Base-by-base conservation (phyloP, 2,329 filamentous ascomycete genomes). In the Microdochium nivale region DNA sequence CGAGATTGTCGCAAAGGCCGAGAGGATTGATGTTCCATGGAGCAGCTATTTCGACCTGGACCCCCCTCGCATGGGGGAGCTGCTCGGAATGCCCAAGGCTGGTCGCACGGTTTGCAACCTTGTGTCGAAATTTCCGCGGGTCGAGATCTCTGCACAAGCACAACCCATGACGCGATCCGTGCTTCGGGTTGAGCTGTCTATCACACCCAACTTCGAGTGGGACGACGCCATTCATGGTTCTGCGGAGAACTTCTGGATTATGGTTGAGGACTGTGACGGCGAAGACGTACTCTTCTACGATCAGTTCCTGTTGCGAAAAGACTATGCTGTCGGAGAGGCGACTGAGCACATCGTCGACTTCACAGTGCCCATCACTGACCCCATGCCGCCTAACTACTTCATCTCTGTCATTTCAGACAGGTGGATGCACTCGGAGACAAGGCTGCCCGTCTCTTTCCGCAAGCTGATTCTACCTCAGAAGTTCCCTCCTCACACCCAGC, bases 301-400 rank as follows among this genome's bases (percentile, higher is more conserved):
- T 64, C 89, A 90, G 54, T 97, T 99, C 68, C 75, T 97, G 37
- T 78, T 99, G 25, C 88, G 92, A 44, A 90, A 87, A 64, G 89
- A 96, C 56, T 96, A 95, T 63, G 91, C 90, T 3, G 75, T 83
- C 54, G 79, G 86, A 1, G 92, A 97, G 62, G 81, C 86, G 66
- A 96, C 92, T 57, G 92, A 97, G 71, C 94, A 99, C 68, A 71
- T 96, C 11, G 87, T 99, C 25, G 94, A 99, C 60, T 94, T 99
- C 61, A 97, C 92, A 0, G 92, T 97, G 2, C 88, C 94, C 1
- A 95, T 99, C 59, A 91, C 90, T 0, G 94, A 99, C 60, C 95
- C 95, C 0, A 95, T 97, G 88, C 94, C 94, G 14, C 94, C 95
- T 0, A 95, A 99, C 68, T 99, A 99, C 73, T 99, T 99, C 71